Percentiles rank a stretch among this genome's conserved stretches.
Evolutionary conservation across 805 yeast species (phyloP).

Genomic region (Yarrowia sp.): DNA sequence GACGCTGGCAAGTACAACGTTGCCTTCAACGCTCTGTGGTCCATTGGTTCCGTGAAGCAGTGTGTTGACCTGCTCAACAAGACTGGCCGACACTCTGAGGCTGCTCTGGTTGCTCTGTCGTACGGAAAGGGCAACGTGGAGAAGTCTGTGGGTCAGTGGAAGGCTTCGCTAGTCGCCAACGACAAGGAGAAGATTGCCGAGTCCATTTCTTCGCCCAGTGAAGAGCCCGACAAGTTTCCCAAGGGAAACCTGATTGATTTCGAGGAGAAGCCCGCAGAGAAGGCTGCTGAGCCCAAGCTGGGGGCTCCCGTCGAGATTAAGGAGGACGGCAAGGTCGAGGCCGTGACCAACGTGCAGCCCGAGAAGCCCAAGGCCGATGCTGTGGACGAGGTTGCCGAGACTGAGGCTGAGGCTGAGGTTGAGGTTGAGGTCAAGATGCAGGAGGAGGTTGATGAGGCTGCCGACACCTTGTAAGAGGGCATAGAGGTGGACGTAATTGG

Average conservation of each 20-base stretch:
- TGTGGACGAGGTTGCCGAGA: constrained; percentile 62
- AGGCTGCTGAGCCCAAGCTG: constrained; percentile 29
- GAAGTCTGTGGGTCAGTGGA: constrained; percentile 65
- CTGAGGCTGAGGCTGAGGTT: constrained; percentile 46
- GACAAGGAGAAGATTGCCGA: constrained; percentile 60
- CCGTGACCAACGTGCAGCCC: constrained; percentile 37
- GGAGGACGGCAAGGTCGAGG: constrained; percentile 26
- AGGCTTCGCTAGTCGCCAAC: constrained; percentile 47
- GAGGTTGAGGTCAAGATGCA: constrained; percentile 19
- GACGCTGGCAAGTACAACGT: constrained; percentile 78
- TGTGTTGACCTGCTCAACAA: constrained; percentile 64
- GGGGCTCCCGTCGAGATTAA: constrained; percentile 34
- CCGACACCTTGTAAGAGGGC: neutral
- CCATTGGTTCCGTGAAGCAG: constrained; percentile 62
- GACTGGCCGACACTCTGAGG: constrained; percentile 76
- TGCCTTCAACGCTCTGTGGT: constrained; percentile 91
- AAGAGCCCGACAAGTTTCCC: constrained; percentile 40
- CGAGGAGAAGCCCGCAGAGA: constrained; percentile 34
- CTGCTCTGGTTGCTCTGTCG: constrained; percentile 72
- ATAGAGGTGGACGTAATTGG: neutral
- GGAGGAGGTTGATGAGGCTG: constrained; percentile 22
- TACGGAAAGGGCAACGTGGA: constrained; percentile 51
- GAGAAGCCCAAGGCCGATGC: constrained; percentile 47
- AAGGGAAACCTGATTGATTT: constrained; percentile 32
- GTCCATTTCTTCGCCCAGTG: constrained; percentile 51